Conservation (phyloP, 768 basidiomycete species). For the Tubosaeta brunneosetosa region DNA sequence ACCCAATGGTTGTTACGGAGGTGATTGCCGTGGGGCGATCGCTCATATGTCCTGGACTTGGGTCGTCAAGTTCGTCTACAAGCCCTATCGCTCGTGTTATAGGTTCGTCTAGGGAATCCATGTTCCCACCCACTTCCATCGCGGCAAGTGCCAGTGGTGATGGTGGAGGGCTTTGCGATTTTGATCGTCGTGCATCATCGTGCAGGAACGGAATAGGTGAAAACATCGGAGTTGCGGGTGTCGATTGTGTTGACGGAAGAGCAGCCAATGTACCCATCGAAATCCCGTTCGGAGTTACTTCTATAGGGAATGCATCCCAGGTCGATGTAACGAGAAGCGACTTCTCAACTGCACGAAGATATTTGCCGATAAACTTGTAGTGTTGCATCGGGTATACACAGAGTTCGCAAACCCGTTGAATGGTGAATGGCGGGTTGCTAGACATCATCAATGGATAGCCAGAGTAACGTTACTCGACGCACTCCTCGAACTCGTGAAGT, state of each 20-base stretch:
- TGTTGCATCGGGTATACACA: slow-evolving; percentile 61
- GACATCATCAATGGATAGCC: slow-evolving; percentile 1
- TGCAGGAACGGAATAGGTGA: slow-evolving; percentile 87
- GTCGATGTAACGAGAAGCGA: slow-evolving; percentile 80
- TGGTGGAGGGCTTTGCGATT: slow-evolving; percentile 74
- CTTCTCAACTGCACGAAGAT: slow-evolving; percentile 81
- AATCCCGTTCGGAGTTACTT: slow-evolving; percentile 29
- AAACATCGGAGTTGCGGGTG: slow-evolving; percentile 76
- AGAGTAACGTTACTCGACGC: slow-evolving; percentile 22
- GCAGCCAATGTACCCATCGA: slow-evolving; percentile 34
- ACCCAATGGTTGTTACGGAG: slow-evolving; percentile 49
- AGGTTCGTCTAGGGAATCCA: slow-evolving; percentile 36
- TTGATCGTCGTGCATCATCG: slow-evolving; percentile 74
- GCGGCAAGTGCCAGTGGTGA: slow-evolving; percentile 58
- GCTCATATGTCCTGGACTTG: slow-evolving; percentile 78
- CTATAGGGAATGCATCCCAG: slow-evolving; percentile 62
- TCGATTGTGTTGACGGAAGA: slow-evolving; percentile 46
- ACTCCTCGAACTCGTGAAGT: slow-evolving; percentile 75
- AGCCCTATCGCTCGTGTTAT: slow-evolving; percentile 56
- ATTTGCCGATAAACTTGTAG: slow-evolving; percentile 80
- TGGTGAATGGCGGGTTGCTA: slow-evolving; percentile 76
- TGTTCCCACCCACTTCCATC: slow-evolving; percentile 28
- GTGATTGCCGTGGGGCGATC: slow-evolving; percentile 70
- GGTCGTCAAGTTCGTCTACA: slow-evolving; percentile 84
- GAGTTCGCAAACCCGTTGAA: slow-evolving; percentile 85